Base-by-base conservation (phyloP, 2,329 filamentous ascomycete species). In the Aquanectria penicillioides region DNA sequence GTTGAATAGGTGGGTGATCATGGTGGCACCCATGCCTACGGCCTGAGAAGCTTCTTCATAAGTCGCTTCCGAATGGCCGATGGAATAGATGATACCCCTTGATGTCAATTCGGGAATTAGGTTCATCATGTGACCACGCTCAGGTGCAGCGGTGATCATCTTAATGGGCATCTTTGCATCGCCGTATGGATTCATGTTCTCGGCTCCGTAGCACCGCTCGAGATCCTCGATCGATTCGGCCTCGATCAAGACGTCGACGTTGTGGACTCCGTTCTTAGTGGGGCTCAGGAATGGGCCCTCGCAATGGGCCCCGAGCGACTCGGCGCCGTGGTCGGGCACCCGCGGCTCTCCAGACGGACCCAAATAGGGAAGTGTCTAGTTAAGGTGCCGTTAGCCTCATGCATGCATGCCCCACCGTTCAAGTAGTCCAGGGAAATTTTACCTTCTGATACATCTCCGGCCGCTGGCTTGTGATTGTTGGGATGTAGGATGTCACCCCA, bases 1-100 rank as follows among this genome's bases (percentile, higher is more conserved):
- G 74, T 97, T 97, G 85, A 97, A 97, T 2, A 97, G 83, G 71
- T 97, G 93, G 0, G 93, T 97, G 65, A 97, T 91, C 92, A 96
- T 97, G 44, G 86, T 91, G 2, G 91, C 92, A 48, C 93, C 93
- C 6, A 87, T 83, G n/a, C 80, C 81, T 4, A 95, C 85, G 17
- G 91, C 91, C 5, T 80, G 77, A 4, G 89, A 87, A 1, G 91
- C 92, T 72, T 94, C 84, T 75, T 96, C 92, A 72, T 94, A 97
- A 0, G 90, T 92, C 12, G 93, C 91, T 74, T 96, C 92, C 0
- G 92, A 93, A 77, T 97, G 93, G 7, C 93, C 93, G 63, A 96
- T 90, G 2, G 91, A 90, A 75, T 88, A 92, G 66, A 91, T 81
- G 69, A 97, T 93, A 58, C 86, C 88, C 38, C 84, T 81, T 3